phyloP scores from a whole-genome alignment of 1,284 basidiomycete species.

The Agroathelia rolfsii region DNA sequence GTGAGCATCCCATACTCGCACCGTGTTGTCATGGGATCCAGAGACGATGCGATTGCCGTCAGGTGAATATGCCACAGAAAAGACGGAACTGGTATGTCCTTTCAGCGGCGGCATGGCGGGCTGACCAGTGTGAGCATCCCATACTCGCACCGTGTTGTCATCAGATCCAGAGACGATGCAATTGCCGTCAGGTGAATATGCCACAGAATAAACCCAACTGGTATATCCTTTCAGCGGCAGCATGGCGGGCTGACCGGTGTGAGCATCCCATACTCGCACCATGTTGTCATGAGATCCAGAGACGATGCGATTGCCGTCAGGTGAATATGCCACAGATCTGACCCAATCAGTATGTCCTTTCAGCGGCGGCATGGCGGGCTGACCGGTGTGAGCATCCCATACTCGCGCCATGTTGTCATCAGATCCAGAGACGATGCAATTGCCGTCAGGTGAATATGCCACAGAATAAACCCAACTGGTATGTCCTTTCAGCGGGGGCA shows the following conservation, averaged over 20 bases:
- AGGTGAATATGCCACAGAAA: conserved; percentile 7
- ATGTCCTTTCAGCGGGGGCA: too few relatives aligned
- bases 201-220: conserved; percentile 8
- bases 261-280: conserved; percentile 10
- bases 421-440: conserved; percentile 16
- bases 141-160: conserved; percentile 21
- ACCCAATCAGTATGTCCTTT: conserved; percentile 5
- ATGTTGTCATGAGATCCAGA: conserved; percentile 11
- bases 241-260: conserved; percentile 1
- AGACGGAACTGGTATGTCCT: conserved; percentile 5
- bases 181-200: conserved; percentile 9
- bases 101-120: conserved; percentile 3
- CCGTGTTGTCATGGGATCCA: conserved; percentile 10
- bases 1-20: conserved; percentile 10
- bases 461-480: conserved; percentile 2
- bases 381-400: conserved; percentile 9
- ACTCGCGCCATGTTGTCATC: too few relatives aligned
- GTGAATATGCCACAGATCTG: conserved; percentile 7
- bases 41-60: conserved; percentile 14
- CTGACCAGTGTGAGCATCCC: conserved; percentile 14
- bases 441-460: conserved; percentile 8
- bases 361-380: conserved; percentile 3
- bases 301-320: conserved; percentile 13
- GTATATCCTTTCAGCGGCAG: conserved; percentile 15
- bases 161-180: conserved; percentile 16